phyloP scores from a whole-genome alignment of 805 yeast species.

The Wickerhamomyces bisporus region DNA sequence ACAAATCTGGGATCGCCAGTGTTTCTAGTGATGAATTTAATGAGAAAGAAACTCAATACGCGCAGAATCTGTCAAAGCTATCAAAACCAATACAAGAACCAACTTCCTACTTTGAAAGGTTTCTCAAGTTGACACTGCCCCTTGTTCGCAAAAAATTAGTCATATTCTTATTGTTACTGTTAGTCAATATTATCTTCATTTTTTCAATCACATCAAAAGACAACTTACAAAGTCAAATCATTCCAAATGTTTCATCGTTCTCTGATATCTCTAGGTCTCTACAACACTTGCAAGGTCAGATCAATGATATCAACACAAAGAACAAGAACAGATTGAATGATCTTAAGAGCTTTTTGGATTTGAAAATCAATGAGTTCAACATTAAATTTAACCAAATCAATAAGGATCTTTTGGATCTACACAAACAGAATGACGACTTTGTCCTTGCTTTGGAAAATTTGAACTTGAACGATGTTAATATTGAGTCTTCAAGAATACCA shows the following conservation, averaged over 20 bases:
- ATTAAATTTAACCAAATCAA: constrained; percentile 9
- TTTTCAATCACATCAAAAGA: neutral
- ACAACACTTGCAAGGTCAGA: constrained; percentile 19
- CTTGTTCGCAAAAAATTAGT: neutral
- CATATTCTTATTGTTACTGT: neutral
- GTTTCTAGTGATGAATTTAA: neutral
- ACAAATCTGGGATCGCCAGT: neutral
- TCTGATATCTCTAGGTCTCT: constrained; percentile 19
- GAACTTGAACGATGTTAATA: constrained; percentile 9
- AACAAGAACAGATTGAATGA: constrained; percentile 17
- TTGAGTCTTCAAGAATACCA: constrained; percentile 11
- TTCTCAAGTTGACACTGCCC: too few species aligned
- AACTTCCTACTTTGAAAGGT: too few species aligned
- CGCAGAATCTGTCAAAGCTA: neutral
- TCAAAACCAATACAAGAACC: too few species aligned
- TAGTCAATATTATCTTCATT: constrained; percentile 5
- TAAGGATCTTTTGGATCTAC: constrained; percentile 3
- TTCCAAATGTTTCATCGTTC: constrained; percentile 11
- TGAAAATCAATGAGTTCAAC: constrained; percentile 14
- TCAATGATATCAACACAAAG: constrained; percentile 18
- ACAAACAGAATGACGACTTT: too few species aligned
- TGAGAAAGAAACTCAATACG: neutral
- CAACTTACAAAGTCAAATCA: constrained; percentile 10
- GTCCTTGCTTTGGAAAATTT: constrained; percentile 8
- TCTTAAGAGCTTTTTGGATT: constrained; percentile 15